phyloP scores from a whole-genome alignment of 768 basidiomycete species.

The Termitomyces sp. region DNA sequence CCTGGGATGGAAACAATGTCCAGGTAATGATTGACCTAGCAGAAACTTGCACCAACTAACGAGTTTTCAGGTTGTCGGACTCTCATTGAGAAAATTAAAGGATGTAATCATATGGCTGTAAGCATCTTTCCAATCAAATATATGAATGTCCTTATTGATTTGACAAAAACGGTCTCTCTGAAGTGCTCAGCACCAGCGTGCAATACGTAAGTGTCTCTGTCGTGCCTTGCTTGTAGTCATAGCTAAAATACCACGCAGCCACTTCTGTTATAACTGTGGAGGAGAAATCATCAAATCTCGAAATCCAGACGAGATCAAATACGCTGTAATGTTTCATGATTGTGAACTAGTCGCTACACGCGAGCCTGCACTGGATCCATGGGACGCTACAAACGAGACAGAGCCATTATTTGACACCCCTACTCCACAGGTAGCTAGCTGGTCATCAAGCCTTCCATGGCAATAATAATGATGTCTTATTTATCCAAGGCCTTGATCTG shows the following conservation, averaged over 20 bases:
- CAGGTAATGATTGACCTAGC: conserved; percentile 29
- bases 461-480: not conserved
- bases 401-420: not conserved
- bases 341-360: not conserved
- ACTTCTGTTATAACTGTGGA: conserved; percentile 58
- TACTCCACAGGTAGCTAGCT: too few species aligned
- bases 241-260: conserved; percentile 21
- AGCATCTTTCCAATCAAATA: conserved; percentile 15
- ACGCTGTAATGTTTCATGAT: conserved; percentile 3
- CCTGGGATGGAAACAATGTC: conserved; percentile 63
- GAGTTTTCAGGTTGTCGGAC: conserved; percentile 39
- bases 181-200: conserved; percentile 57
- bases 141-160: not conserved
- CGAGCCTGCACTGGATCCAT: not conserved
- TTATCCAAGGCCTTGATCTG: not conserved
- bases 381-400: not conserved
- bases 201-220: conserved; percentile 34
- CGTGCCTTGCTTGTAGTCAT: not conserved
- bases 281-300: conserved; percentile 33
- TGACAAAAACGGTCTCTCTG: not conserved
- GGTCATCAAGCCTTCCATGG: not conserved
- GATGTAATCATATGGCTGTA: conserved; percentile 61
- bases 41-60: not conserved
- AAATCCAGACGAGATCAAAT: not conserved
- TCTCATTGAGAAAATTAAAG: conserved; percentile 47